Evolutionary conservation across 371 early-diverging fungal species (phyloP), one percentile per base, ranked within the genome.

Genomic region (Rhizopus stolonifer): DNA sequence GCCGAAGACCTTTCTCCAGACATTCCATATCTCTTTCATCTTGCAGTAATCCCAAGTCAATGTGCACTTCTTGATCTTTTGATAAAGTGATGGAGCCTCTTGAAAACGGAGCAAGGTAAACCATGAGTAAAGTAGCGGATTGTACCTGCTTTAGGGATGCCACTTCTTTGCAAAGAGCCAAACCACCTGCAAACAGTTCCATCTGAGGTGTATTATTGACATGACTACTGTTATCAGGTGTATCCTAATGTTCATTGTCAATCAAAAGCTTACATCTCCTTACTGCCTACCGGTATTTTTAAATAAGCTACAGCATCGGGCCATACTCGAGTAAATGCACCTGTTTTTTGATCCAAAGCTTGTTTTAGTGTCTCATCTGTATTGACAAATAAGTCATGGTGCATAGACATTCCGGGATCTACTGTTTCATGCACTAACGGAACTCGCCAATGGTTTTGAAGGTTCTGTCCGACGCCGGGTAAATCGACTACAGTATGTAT

Each of bases 381-480:
- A n/a, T 36, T 24, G 32, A 34, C n/a, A 23, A 64, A 56, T 1
- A 55, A 31, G 3, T 31, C 25, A 8, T 33, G 25, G 31, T 67
- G 62, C 10, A 67, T 42, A 4, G 55, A 60, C 31, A 52, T 52
- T 2, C 49, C 54, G 2, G 65, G 45, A 15, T 39, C 8, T 1
- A 43, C n/a, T 2, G 67, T 69, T 24, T 56, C 61, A 36, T 61
- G 55, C 3, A 57, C 46, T 11, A 55, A 24, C 25, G 60, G 59
- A 0, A 70, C 55, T 15, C 56, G 56, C 49, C 68, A 57, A 52
- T 74, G 76, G 29, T 72, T 70, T 22, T 62, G 64, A 24, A 78
- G 49, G 49, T 74, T 72, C 21, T 60, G 46, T 6, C 74, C 75
- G 10, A 78, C 79, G 14, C 69, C 71, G 21, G 68, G 66, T 11